A percentile compares a stretch with the other conserved stretches of the same genome.
Evolutionary conservation across 2,329 filamentous ascomycete genomes (phyloP).

Genomic region (Balansia obtecta): DNA sequence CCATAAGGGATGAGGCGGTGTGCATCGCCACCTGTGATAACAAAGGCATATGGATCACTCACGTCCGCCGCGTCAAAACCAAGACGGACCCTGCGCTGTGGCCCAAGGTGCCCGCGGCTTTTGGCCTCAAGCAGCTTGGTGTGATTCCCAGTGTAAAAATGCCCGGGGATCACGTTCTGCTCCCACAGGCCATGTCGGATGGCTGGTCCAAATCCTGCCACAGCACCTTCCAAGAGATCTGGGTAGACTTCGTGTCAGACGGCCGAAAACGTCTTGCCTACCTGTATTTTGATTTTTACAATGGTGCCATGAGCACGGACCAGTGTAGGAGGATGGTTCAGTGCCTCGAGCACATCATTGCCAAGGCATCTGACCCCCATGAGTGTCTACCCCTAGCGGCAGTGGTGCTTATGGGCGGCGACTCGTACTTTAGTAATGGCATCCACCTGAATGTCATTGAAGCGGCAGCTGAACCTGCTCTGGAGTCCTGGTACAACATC

Average conservation of each 20-base stretch:
- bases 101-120: slow-evolving; percentile 27
- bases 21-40: slow-evolving; percentile 26
- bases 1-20: slow-evolving; percentile 21
- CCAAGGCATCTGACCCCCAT: slow-evolving; percentile 9
- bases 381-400: slow-evolving; percentile 18
- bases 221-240: slow-evolving; percentile 26
- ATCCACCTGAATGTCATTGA: slow-evolving; percentile 32
- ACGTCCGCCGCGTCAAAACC: slow-evolving; percentile 24
- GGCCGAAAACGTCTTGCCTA: slow-evolving; percentile 19
- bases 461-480: slow-evolving; percentile 21
- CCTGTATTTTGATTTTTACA: slow-evolving; percentile 30
- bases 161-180: slow-evolving; percentile 8
- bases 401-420: slow-evolving; percentile 25
- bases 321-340: slow-evolving; percentile 24
- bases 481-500: slow-evolving; percentile 31
- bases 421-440: slow-evolving; percentile 29
- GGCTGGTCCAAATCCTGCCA: slow-evolving; percentile 18
- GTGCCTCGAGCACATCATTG: slow-evolving; percentile 22
- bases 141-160: slow-evolving; percentile 12
- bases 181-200: slow-evolving; percentile 6
- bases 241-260: slow-evolving; percentile 21
- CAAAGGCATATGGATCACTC: slow-evolving; percentile 29
- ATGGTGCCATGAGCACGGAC: slow-evolving; percentile 28
- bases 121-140: slow-evolving; percentile 21
- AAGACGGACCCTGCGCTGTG: slow-evolving; percentile 25